Conservation (phyloP, 768 basidiomycete genomes). For the Cystoderma amianthinum region DNA sequence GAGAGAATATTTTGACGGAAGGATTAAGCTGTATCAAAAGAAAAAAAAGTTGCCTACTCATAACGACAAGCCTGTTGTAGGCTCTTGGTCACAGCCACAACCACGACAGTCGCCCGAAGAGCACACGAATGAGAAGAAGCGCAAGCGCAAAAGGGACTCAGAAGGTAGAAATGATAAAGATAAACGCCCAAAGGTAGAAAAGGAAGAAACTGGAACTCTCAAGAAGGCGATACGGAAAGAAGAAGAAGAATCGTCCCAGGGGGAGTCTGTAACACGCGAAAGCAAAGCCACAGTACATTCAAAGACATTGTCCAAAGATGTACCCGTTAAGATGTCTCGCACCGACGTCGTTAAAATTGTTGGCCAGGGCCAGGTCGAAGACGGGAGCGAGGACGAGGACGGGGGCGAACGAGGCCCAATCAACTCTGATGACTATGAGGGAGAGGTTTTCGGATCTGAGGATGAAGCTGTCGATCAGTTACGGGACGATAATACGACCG, state of each 20-base stretch:
- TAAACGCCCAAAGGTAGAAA: not conserved
- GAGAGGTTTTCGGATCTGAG: constrained; percentile 1
- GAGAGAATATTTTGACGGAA: constrained; percentile 26
- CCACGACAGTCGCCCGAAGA: not conserved
- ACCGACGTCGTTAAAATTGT: too few relatives aligned
- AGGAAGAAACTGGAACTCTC: not conserved
- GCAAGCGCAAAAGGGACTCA: not conserved
- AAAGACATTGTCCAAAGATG: not conserved
- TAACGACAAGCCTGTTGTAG: not conserved
- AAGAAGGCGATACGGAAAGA: too few relatives aligned
- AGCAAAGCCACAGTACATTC: not conserved
- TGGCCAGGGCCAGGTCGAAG: too few relatives aligned
- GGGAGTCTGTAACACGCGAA: not conserved
- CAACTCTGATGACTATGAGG: constrained; percentile 1
- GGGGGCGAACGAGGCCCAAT: not conserved
- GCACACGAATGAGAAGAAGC: not conserved
- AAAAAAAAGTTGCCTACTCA: constrained; percentile 1
- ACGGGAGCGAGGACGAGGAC: not conserved
- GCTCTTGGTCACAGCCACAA: too few relatives aligned
- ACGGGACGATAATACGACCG: too few relatives aligned
- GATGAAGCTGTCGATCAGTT: not conserved
- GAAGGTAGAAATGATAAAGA: not conserved
- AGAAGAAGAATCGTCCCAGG: not conserved
- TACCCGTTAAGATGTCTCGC: too few relatives aligned
- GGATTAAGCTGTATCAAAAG: constrained; percentile 32